phyloP scores from a whole-genome alignment of 163 green algal genomes.

The Chlamydomonas reinhardtii region DNA sequence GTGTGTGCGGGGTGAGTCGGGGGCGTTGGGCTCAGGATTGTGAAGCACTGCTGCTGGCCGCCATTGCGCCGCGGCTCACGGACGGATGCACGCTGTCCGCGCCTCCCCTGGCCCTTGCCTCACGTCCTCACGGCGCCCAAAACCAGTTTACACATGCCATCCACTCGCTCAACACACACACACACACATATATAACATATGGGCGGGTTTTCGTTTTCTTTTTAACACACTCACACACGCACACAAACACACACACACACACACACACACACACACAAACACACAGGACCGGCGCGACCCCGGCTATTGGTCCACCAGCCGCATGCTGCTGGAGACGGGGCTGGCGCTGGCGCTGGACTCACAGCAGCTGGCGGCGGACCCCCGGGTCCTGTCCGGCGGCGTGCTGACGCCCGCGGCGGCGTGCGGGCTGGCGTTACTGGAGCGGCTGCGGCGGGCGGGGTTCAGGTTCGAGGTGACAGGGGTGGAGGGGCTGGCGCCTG shows the following conservation, averaged over 20 bases:
- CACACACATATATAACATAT: no score
- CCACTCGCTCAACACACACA: no score
- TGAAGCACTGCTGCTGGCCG: no score
- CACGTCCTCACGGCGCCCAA: no score
- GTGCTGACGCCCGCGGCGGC: slow-evolving; percentile 86
- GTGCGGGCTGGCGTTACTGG: slow-evolving; percentile 76
- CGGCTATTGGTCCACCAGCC: slow-evolving; percentile 76
- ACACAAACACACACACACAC: not conserved
- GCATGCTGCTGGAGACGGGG: slow-evolving; percentile 86
- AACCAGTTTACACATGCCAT: no score
- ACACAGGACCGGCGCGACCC: slow-evolving; percentile 59
- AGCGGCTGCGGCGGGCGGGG: slow-evolving; percentile 74
- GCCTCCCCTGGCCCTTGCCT: no score
- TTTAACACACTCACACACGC: no score
- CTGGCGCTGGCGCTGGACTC: slow-evolving; percentile 70
- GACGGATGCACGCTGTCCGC: no score
- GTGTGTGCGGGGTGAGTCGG: slow-evolving; percentile 16
- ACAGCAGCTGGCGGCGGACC: slow-evolving; percentile 31
- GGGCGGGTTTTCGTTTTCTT: no score
- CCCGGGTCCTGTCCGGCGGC: slow-evolving; percentile 56
- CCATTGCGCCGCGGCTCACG: no score
- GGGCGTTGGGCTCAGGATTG: no score
- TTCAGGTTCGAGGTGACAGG: slow-evolving; percentile 67
- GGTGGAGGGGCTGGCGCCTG: slow-evolving; percentile 6
- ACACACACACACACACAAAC: no score